Percentiles rank a stretch among this genome's conserved stretches.
phyloP scores from a whole-genome alignment of 2,329 filamentous ascomycete species.

The Myotisia sp. region DNA sequence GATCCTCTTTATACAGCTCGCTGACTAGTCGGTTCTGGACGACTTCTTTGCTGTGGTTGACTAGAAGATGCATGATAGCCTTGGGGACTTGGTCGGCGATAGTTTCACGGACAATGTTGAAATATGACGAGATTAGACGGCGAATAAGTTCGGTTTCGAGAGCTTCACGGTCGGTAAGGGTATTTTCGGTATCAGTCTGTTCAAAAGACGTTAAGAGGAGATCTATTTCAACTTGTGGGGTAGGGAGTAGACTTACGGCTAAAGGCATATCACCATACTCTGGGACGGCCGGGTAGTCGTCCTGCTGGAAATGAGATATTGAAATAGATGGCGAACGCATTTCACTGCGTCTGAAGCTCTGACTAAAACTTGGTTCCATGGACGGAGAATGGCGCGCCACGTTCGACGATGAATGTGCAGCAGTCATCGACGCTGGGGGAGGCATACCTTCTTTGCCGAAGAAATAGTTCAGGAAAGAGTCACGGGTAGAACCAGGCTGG shows the following conservation, averaged over 20 bases:
- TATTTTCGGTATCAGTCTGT: conserved; percentile 52
- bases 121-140: conserved; percentile 92
- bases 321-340: conserved; percentile 31
- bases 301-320: conserved; percentile 29
- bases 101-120: conserved; percentile 97
- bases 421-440: conserved; percentile 26
- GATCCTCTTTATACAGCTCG: conserved; percentile 79
- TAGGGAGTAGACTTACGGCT: conserved; percentile 39
- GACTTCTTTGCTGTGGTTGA: conserved; percentile 96
- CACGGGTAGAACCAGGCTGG: conserved; percentile 51
- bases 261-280: conserved; percentile 27
- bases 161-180: conserved; percentile 85
- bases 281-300: conserved; percentile 24
- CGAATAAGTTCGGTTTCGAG: conserved; percentile 97
- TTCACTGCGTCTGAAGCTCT: conserved; percentile 62
- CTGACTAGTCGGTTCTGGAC: conserved; percentile 94
- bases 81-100: conserved; percentile 98
- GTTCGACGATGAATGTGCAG: conserved; percentile 16
- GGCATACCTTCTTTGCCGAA: conserved; percentile 80
- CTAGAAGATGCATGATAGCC: conserved; percentile 94
- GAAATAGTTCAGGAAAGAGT: conserved; percentile 97
- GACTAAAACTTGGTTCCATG: conserved; percentile 66
- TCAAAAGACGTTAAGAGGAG: conserved; percentile 5
- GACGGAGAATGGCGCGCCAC: conserved; percentile 57
- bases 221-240: conserved; percentile 4